Conservation (phyloP, 257 asterid species). For the Solanum sitiens region DNA sequence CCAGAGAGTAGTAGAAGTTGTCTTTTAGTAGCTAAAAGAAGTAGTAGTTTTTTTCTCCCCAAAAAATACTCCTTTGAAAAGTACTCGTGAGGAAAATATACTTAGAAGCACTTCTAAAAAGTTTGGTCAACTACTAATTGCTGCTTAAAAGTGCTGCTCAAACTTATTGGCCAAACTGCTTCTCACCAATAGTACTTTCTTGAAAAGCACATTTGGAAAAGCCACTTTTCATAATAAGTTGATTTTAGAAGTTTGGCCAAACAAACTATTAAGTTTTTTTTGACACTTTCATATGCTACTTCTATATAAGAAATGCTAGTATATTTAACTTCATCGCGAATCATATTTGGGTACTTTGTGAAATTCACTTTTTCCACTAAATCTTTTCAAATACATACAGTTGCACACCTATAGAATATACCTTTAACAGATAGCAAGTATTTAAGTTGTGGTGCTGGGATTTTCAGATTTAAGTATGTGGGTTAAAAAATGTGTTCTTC, state of each 20-base stretch:
- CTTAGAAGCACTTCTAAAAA: neutral
- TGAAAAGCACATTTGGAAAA: neutral
- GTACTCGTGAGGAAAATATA: neutral
- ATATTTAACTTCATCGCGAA: neutral
- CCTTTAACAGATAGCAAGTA: neutral
- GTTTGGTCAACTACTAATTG: neutral
- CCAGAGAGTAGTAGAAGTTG: neutral
- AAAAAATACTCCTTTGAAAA: neutral
- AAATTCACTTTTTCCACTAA: neutral
- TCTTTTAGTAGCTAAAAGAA: neutral
- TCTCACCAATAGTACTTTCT: neutral
- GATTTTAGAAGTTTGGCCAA: neutral
- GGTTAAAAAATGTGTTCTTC: neutral
- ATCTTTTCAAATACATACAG: neutral
- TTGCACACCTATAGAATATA: neutral
- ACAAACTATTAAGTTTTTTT: neutral
- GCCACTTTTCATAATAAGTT: neutral
- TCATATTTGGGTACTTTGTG: neutral
- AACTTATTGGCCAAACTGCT: neutral
- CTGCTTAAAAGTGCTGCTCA: neutral
- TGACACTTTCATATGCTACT: neutral
- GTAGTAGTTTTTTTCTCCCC: neutral
- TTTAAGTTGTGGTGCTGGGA: neutral
- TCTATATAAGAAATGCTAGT: neutral
- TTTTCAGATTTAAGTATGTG: neutral